Evolutionary conservation across 345 rosid species (phyloP).

Genomic region (Salix caprea): DNA sequence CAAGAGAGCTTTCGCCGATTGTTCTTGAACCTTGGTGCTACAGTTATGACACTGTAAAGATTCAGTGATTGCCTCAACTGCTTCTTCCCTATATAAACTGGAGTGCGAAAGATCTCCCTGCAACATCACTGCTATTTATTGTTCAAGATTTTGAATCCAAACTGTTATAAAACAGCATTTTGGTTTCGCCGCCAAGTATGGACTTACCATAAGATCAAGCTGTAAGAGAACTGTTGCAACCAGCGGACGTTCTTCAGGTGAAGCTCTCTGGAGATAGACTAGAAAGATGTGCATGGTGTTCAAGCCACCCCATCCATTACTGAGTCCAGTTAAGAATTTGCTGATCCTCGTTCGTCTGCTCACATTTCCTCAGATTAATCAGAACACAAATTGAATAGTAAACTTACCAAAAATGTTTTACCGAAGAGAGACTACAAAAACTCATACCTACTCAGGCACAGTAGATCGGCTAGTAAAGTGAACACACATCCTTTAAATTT

Average conservation of each 20-base stretch:
- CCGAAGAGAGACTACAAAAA: neutral
- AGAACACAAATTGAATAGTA: neutral
- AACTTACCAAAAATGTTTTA: neutral
- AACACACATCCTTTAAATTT: constrained; percentile 23
- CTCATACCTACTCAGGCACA: constrained; percentile 47
- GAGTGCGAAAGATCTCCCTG: constrained; percentile 50
- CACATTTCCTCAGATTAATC: neutral
- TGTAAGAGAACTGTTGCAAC: constrained; percentile 52
- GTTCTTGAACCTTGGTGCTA: constrained; percentile 42
- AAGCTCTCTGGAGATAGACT: constrained; percentile 41
- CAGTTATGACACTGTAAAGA: constrained; percentile 36
- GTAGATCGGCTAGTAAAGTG: constrained; percentile 40
- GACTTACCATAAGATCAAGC: constrained; percentile 59
- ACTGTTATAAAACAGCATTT: neutral
- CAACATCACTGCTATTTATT: constrained; percentile 30
- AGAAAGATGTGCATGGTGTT: constrained; percentile 53
- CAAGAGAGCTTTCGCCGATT: constrained; percentile 48
- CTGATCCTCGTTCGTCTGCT: constrained; percentile 42
- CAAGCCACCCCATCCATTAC: constrained; percentile 43
- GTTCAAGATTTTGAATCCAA: constrained; percentile 17
- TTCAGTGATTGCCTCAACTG: constrained; percentile 43
- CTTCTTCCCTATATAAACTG: constrained; percentile 61
- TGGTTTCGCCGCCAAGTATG: neutral
- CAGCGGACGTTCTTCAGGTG: constrained; percentile 45
- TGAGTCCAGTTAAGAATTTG: constrained; percentile 33